Conservation (phyloP, 352 stramenopile species). For the Pythium myriotylum region DNA sequence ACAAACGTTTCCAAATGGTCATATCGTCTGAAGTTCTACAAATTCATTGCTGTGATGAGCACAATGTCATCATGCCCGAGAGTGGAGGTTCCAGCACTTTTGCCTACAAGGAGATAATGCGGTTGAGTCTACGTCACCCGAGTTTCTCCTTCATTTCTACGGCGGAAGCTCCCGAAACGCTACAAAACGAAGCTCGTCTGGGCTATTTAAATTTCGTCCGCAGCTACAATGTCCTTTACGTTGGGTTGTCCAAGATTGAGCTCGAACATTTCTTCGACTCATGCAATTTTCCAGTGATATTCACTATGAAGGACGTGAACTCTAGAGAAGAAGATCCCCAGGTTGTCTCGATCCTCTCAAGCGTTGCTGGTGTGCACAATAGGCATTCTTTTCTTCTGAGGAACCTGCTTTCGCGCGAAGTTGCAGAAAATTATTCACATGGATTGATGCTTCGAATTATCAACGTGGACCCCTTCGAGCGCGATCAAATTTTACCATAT, state of each 20-base stretch:
- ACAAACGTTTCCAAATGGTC: slow-evolving; percentile 15
- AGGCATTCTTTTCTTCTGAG: slow-evolving; percentile 32
- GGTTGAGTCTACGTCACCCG: slow-evolving; percentile 33
- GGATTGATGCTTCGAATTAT: slow-evolving; percentile 56
- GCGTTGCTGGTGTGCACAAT: slow-evolving; percentile 45
- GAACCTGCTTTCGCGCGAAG: slow-evolving; percentile 42
- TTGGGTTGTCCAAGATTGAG: slow-evolving; percentile 51
- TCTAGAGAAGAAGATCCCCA: slow-evolving; percentile 30
- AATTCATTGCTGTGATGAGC: slow-evolving; percentile 74
- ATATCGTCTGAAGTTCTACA: slow-evolving; percentile 30
- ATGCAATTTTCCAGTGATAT: slow-evolving; percentile 75
- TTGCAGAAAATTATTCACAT: slow-evolving; percentile 32
- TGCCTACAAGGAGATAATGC: slow-evolving; percentile 64
- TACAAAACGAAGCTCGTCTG: slow-evolving; percentile 44
- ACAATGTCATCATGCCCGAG: slow-evolving; percentile 36
- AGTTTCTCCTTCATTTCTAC: slow-evolving; percentile 55
- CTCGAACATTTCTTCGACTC: slow-evolving; percentile 71
- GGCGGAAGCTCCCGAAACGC: slow-evolving; percentile 50
- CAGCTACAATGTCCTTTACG: slow-evolving; percentile 59
- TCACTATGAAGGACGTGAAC: slow-evolving; percentile 33
- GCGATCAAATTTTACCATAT: slow-evolving; percentile 50
- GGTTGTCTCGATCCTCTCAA: slow-evolving; percentile 27
- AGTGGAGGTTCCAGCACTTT: slow-evolving; percentile 36
- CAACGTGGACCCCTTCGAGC: slow-evolving; percentile 56
- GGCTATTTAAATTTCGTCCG: slow-evolving; percentile 75